Evolutionary conservation across 2,329 filamentous ascomycete species (phyloP), one percentile per base, ranked within the genome.

Genomic region (Epichloe sibirici): DNA sequence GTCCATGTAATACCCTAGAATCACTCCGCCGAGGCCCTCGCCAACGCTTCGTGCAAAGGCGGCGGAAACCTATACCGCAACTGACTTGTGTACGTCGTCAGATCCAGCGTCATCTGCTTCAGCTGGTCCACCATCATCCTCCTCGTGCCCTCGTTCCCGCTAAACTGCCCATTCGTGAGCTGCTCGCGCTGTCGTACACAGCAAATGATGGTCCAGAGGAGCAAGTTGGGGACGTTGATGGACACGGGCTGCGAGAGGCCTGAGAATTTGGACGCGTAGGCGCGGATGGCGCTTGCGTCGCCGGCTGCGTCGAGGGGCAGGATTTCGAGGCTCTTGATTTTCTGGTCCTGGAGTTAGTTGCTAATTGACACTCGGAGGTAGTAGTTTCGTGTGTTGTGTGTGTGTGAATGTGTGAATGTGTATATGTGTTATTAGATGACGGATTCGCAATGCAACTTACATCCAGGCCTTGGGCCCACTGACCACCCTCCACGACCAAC

Each of bases 31-130:
- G 86, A 88, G 42, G 88, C 89, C 64, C 85, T 81, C 48, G 90
- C 90, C 63, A 97, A 73, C 57, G 86, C 87, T 74, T 96, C 91
- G 70, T 94, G 91, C 52, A 97, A 77, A 63, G 87, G 80, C 39
- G 88, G 86, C 49, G 89, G 88, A 71, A 97, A 79, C 63, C 93
- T 83, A 71, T 95, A 97, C 64, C 88, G 83, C 64, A 97, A 82
- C 76, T 95, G 82, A 53, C 90, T 91, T 15, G 90, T 91, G 73
- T 95, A 97, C 13, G 93, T 86, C 74, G 93, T 95, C 62, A 96
- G 70, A 69, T 97, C 91, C 67, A 90, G 83, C 40, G 88, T 90
- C 72, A 87, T 88, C 66, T 86, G 81, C 71, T 86, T 80, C 63
- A 94, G 73, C 62, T 85, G 77, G 53, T 85, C 82, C 49, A 85